Base-by-base conservation (phyloP, 2,329 filamentous ascomycete species). In the Lachnellula willkommii region DNA sequence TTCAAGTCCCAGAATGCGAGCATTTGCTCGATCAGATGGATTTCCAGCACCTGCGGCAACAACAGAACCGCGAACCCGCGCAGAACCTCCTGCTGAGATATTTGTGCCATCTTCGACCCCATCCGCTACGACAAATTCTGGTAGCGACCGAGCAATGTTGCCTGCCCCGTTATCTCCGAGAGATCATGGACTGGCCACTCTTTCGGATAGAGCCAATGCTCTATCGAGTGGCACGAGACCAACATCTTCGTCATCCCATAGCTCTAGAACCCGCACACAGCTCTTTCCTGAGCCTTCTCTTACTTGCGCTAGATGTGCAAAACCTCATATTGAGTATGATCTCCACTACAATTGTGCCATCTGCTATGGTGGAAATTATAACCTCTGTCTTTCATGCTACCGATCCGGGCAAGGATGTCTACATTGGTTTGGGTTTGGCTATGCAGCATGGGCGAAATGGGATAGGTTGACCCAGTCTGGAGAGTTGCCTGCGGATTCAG, bases 341-440 rank as follows among this genome's bases (percentile, higher is more conserved):
- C 74, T 96, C 2, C 90, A 96, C 70, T 95, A 93, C 72, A 88
- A 88, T 68, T 97, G 93, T 71, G 71, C 74, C 2, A 76, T 77
- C 50, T 96, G 93, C 70, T 77, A 81, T 15, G 74, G 78, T 5
- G 90, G 89, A 1, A 76, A 82, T 47, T 95, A 87, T 77, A 87
- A 92, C 68, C 76, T 96, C 11, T 97, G 93, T 67, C 73, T 88
- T 2, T 79, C 79, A 60, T 97, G 93, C 73, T 96, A 95, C 70
- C 84, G 90, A 28, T 69, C 75, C 12, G 86, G 87, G 8, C 82
- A 82, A 66, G 92, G 92, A 11, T 97, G 93, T 69, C 77, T 83
- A 17, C 83, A 94, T 68, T 96, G 91, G 90, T 91, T 87, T 64
- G 92, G 93, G 1, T 96, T 96, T 69, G 89, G 89, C 3, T 79